These are phyloP conservation scores for Penicillium aurantiogriseum DNA, from an alignment of 2,329 filamentous ascomycete species.

Conservation along the genomic window DNA sequence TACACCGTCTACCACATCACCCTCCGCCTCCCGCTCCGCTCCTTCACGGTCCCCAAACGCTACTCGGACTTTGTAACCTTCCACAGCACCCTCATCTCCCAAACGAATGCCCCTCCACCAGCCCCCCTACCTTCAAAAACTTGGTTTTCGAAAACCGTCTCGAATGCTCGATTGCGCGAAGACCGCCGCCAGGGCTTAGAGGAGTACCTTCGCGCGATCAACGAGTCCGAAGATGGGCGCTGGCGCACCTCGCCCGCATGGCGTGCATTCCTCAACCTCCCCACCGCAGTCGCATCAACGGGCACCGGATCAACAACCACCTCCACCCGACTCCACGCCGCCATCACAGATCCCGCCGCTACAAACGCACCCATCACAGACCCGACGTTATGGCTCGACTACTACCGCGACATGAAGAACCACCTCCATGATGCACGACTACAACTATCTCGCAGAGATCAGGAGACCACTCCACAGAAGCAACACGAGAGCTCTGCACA, in stretches of 20 bases:
- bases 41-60: conserved; percentile 59
- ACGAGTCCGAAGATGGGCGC: conserved; percentile 53
- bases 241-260: conserved; percentile 60
- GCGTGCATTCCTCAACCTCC: conserved; percentile 59
- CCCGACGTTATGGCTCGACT: conserved; percentile 62
- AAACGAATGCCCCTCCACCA: conserved; percentile 54
- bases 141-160: conserved; percentile 59
- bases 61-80: conserved; percentile 64
- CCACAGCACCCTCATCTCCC: conserved; percentile 51
- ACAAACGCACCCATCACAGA: conserved; percentile 45
- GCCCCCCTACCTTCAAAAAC: conserved; percentile 57
- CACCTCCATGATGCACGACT: conserved; percentile 60
- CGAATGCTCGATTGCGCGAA: conserved; percentile 57
- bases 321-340: conserved; percentile 44
- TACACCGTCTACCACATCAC: conserved; percentile 63
- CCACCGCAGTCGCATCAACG: conserved; percentile 39
- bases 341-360: conserved; percentile 41
- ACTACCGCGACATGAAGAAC: conserved; percentile 58
- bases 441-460: conserved; percentile 59
- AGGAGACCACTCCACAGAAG: conserved; percentile 56
- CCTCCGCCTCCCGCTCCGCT: conserved; percentile 60
- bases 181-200: conserved; percentile 57
- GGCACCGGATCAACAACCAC: conserved; percentile 29
- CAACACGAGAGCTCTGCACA: conserved; percentile 63
- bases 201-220: conserved; percentile 58